Percentiles rank a stretch among this genome's conserved stretches.
Evolutionary conservation across 1,284 basidiomycete genomes (phyloP).

Genomic region (Ustilago nuda): DNA sequence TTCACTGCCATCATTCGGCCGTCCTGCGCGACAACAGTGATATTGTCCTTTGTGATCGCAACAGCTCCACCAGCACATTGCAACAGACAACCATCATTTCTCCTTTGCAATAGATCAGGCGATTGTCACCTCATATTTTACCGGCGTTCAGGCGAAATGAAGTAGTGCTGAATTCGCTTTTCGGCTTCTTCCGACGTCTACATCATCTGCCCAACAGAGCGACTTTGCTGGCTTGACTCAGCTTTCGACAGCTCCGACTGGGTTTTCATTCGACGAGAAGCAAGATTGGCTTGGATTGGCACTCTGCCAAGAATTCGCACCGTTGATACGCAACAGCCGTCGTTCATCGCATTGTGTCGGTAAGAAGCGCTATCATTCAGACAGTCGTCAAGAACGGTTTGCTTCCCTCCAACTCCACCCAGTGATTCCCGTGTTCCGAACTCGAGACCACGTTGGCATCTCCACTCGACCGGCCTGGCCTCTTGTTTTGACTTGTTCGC

Average conservation of each 20-base stretch:
- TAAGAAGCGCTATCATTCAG: neutral
- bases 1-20: neutral
- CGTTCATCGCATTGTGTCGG: neutral
- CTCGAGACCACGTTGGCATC: neutral
- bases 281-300: neutral
- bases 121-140: conserved; percentile 7
- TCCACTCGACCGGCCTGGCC: no score
- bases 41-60: neutral
- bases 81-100: neutral
- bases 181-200: neutral
- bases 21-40: neutral
- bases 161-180: conserved; percentile 17
- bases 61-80: neutral
- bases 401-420: neutral
- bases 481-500: neutral
- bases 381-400: neutral
- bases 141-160: conserved; percentile 22
- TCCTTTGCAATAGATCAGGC: conserved; percentile 5
- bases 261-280: neutral
- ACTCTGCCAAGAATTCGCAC: neutral
- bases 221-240: neutral
- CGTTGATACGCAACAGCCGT: conserved; percentile 1
- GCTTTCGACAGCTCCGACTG: neutral
- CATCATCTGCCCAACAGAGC: neutral
- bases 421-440: neutral